These are phyloP conservation scores for Cyclospora cayetanensis DNA, from an alignment of 169 alveolate species.

Conservation along the genomic window DNA sequence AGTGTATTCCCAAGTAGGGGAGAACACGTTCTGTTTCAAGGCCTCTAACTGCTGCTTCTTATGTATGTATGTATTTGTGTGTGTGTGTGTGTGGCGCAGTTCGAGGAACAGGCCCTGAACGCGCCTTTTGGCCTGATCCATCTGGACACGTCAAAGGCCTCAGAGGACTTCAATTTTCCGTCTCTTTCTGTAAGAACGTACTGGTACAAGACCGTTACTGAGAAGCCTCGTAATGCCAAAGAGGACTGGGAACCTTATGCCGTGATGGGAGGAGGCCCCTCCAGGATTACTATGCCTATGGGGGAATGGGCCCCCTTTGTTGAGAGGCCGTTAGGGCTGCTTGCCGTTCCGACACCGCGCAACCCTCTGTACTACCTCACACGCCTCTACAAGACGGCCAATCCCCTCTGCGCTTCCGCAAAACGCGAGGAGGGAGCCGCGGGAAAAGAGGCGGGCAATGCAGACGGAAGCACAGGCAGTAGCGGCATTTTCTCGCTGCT, in stretches of 20 bases:
- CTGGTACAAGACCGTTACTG: background rate
- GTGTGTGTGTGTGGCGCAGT: background rate
- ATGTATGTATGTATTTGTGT: no score
- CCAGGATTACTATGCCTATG: background rate
- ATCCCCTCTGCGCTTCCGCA: slow-evolving; percentile 20
- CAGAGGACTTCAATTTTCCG: background rate
- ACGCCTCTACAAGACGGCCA: background rate
- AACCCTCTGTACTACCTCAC: slow-evolving; percentile 57
- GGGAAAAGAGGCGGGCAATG: background rate
- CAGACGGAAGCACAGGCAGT: background rate
- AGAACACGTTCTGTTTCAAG: no score
- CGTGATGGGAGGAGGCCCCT: background rate
- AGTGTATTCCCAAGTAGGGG: no score
- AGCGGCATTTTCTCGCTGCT: background rate
- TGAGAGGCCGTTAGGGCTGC: slow-evolving; percentile 56
- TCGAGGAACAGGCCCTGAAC: slow-evolving; percentile 21
- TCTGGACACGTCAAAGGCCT: background rate
- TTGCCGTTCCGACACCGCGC: slow-evolving; percentile 19
- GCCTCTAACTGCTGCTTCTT: no score
- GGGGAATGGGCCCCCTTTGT: slow-evolving; percentile 36
- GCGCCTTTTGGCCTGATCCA: background rate
- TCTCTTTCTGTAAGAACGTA: background rate
- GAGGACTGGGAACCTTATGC: slow-evolving; percentile 25
- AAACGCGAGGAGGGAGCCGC: background rate
- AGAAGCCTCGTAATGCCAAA: background rate